phyloP scores from a whole-genome alignment of 176 grass and related monocot genomes.

The Cymbopogon citratus region DNA sequence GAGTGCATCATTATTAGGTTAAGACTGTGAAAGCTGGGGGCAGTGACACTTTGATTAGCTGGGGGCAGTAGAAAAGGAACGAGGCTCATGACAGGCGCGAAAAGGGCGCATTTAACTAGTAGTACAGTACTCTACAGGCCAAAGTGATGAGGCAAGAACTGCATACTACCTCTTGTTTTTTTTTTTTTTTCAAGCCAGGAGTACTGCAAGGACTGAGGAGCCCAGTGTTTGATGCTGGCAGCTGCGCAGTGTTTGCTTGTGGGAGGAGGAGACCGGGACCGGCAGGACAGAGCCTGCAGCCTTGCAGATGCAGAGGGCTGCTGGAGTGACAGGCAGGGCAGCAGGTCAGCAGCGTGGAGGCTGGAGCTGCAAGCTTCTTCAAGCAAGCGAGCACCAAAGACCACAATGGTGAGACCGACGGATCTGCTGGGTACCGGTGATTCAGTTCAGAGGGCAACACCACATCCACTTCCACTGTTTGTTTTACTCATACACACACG shows the following conservation, averaged over 20 bases:
- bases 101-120: neutral
- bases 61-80: no score
- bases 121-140: neutral
- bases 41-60: constrained; percentile 44
- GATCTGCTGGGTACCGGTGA: no score
- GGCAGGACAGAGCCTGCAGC: constrained; percentile 23
- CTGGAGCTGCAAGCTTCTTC: constrained; percentile 49
- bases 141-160: constrained; percentile 36
- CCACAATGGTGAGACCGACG: no score
- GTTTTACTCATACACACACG: no score
- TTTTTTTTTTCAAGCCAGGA: neutral
- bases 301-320: neutral
- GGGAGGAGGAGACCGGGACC: constrained; percentile 46
- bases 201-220: no score
- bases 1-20: constrained; percentile 27
- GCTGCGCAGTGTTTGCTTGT: constrained; percentile 47
- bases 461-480: no score
- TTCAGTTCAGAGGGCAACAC: constrained; percentile 11
- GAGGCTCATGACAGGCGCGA: constrained; percentile 1
- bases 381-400: constrained; percentile 42
- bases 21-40: constrained; percentile 22
- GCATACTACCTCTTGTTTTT: no score
- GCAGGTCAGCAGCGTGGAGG: no score
- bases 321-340: no score
- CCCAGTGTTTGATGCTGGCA: neutral